phyloP scores from a whole-genome alignment of 2,329 filamentous ascomycete species.

The Curvularia eragrostidis region DNA sequence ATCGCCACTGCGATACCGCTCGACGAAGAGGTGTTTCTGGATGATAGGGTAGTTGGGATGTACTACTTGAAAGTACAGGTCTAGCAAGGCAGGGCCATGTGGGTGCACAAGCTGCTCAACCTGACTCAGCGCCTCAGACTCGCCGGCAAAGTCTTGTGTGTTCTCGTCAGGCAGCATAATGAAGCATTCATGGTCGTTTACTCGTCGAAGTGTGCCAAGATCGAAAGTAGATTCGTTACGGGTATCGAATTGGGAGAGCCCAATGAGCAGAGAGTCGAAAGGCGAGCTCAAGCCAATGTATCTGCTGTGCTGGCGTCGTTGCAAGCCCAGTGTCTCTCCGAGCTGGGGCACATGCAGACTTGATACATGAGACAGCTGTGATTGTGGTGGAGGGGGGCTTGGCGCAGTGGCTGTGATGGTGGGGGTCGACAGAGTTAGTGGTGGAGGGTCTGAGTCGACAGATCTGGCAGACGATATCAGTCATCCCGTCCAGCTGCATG shows the following conservation, averaged over 20 bases:
- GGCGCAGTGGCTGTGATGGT: constrained; percentile 51
- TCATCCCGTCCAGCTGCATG: constrained; percentile 16
- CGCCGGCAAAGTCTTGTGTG: constrained; percentile 74
- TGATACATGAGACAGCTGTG: constrained; percentile 37
- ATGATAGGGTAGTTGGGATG: constrained; percentile 84
- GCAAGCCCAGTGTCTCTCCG: constrained; percentile 69
- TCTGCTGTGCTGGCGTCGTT: constrained; percentile 79
- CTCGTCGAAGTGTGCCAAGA: constrained; percentile 69
- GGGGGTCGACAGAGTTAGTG: constrained; percentile 49
- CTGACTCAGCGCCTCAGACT: constrained; percentile 70
- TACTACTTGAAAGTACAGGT: constrained; percentile 81
- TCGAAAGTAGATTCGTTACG: constrained; percentile 80
- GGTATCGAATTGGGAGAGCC: constrained; percentile 78
- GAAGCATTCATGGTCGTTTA: constrained; percentile 80
- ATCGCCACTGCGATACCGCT: constrained; percentile 76
- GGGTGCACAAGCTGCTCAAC: constrained; percentile 79
- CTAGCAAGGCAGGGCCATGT: constrained; percentile 77
- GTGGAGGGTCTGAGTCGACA: constrained; percentile 50
- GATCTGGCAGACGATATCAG: constrained; percentile 44
- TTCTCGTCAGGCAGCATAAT: constrained; percentile 77
- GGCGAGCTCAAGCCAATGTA: constrained; percentile 85
- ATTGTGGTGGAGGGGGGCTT: constrained; percentile 44
- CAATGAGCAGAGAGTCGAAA: constrained; percentile 83
- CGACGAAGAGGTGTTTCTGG: constrained; percentile 79
- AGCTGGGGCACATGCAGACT: constrained; percentile 47